These are phyloP conservation scores for Plasmodium inui DNA, from an alignment of 169 alveolate genomes.

Conservation along the genomic window DNA sequence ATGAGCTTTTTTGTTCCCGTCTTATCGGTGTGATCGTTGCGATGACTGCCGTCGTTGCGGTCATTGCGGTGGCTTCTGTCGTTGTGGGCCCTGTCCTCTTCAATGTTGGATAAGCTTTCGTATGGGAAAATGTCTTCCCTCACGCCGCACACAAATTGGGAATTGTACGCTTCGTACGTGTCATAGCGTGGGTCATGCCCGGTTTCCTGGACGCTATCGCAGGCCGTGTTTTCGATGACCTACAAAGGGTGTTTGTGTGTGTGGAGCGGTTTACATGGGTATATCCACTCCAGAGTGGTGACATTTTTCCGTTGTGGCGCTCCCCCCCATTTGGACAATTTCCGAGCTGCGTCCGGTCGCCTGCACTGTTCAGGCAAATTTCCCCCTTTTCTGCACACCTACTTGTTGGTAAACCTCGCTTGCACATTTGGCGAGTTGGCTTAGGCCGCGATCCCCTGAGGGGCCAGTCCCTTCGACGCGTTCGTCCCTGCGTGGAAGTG, in stretches of 20 bases:
- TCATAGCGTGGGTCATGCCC: conserved; percentile 8
- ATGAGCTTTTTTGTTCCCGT: not conserved
- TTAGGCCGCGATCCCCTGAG: not conserved
- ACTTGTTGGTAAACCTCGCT: not conserved
- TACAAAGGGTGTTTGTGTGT: not conserved
- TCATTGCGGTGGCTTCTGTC: not conserved
- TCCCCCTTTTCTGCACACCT: not conserved
- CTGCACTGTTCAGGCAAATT: conserved; percentile 35
- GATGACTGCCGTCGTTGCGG: not conserved
- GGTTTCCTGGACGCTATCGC: conserved; percentile 17
- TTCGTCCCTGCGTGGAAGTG: not conserved
- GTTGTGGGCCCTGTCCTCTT: not conserved
- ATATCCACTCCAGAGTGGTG: not conserved
- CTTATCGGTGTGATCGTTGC: not conserved
- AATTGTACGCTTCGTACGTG: conserved; percentile 11
- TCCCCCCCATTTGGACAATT: not conserved
- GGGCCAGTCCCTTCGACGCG: not conserved
- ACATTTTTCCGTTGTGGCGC: not conserved
- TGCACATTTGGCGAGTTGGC: not conserved
- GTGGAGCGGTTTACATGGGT: not conserved
- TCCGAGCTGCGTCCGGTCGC: not conserved
- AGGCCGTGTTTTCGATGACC: conserved; percentile 27
- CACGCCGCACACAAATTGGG: not conserved
- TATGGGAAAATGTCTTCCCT: conserved; percentile 27
- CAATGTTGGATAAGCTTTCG: conserved; percentile 17